Conservation (phyloP, 352 stramenopile species). For the Blastocystis hominis region DNA sequence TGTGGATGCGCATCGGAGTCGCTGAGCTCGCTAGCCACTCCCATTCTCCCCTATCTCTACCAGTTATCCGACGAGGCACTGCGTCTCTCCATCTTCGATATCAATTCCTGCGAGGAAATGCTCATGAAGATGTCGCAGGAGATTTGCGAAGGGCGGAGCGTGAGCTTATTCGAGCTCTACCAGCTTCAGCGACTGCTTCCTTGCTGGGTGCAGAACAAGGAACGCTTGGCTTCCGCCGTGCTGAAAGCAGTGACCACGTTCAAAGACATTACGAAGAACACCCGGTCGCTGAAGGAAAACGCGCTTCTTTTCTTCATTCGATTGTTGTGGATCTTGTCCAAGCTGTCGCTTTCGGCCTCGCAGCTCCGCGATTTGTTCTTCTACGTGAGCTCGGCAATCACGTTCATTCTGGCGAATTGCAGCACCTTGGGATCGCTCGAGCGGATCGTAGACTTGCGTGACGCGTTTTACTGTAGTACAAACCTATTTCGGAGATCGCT, state of each 20-base stretch:
- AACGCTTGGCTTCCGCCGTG: not conserved
- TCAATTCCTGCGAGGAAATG: not conserved
- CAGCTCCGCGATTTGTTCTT: slow-evolving; percentile 14
- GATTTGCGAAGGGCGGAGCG: not conserved
- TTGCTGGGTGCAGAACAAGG: not conserved
- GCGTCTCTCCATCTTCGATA: not conserved
- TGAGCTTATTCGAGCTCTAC: not conserved
- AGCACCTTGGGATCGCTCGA: not conserved
- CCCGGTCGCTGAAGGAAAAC: not conserved
- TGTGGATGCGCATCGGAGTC: not conserved
- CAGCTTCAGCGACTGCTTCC: not conserved
- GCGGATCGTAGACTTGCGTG: not conserved
- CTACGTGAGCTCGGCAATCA: not conserved
- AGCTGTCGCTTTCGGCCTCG: not conserved
- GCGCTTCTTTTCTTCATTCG: not conserved
- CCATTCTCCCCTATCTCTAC: not conserved
- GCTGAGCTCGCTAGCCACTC: not conserved
- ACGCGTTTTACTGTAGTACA: not conserved
- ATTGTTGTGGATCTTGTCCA: not conserved
- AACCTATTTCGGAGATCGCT: not conserved
- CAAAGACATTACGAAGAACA: not conserved
- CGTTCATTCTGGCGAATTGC: not conserved
- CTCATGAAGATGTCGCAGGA: not conserved
- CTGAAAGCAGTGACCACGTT: not conserved
- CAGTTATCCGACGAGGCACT: not conserved